Percentiles rank a stretch among this genome's conserved stretches.
These are phyloP conservation scores for Ceratocystis lukuohia DNA, from an alignment of 2,329 filamentous ascomycete species.

Conservation along the genomic window DNA sequence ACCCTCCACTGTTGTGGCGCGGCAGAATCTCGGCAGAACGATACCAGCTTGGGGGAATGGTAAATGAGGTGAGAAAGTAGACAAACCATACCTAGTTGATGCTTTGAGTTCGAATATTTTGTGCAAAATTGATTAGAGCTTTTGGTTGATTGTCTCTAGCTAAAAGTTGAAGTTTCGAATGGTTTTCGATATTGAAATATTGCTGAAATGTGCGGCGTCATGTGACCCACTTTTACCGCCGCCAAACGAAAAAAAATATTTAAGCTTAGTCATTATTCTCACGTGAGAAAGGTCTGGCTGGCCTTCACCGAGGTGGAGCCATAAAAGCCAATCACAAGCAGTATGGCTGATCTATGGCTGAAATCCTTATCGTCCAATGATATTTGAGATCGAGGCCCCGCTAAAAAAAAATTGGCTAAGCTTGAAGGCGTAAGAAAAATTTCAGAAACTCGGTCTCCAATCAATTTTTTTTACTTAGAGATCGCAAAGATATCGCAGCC, in stretches of 20 bases:
- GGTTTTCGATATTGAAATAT: background rate
- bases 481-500: slow-evolving; percentile 19
- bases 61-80: background rate
- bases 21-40: slow-evolving; percentile 17
- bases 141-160: background rate
- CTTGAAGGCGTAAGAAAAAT: slow-evolving; percentile 21
- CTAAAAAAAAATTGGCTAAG: slow-evolving; percentile 20
- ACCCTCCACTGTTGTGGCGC: slow-evolving; percentile 18
- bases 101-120: background rate
- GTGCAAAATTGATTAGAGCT: background rate
- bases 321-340: slow-evolving; percentile 10
- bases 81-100: background rate
- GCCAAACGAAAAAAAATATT: slow-evolving; percentile 5
- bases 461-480: slow-evolving; percentile 19
- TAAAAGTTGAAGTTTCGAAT: too few relatives aligned
- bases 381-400: slow-evolving; percentile 19
- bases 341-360: slow-evolving; percentile 15
- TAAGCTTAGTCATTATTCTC: background rate
- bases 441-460: slow-evolving; percentile 20
- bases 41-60: fast-evolving
- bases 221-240: slow-evolving; percentile 10
- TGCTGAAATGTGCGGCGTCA: slow-evolving; percentile 14
- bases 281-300: slow-evolving; percentile 14
- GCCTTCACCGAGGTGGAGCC: slow-evolving; percentile 17
- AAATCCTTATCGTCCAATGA: slow-evolving; percentile 20